Conservation (phyloP, 345 rosid genomes). For the Atalantia buxifolia region DNA sequence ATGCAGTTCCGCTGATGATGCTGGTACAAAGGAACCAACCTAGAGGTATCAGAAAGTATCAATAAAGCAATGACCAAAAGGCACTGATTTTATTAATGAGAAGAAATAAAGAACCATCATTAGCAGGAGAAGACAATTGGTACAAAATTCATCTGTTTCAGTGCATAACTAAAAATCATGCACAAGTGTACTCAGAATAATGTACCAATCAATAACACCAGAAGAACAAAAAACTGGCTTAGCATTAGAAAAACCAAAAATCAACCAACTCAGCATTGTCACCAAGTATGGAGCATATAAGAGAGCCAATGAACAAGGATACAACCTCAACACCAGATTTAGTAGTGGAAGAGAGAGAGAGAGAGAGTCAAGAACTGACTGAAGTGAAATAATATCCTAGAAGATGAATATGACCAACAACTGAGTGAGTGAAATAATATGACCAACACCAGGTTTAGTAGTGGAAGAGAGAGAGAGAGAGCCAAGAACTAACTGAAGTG, state of each 20-base stretch:
- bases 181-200: background rate
- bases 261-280: background rate
- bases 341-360: background rate
- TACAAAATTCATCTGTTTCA: background rate
- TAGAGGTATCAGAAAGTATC: slow-evolving; percentile 36
- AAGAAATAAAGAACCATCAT: background rate
- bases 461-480: no score
- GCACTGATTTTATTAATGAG: slow-evolving; percentile 2
- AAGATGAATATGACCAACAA: background rate
- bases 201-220: background rate
- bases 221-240: background rate
- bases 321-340: background rate
- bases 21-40: slow-evolving; percentile 99
- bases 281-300: background rate
- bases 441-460: no score
- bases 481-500: no score
- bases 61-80: slow-evolving; percentile 10
- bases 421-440: background rate
- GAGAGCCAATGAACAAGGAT: background rate
- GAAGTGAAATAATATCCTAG: background rate
- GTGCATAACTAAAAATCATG: background rate
- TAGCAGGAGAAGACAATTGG: background rate
- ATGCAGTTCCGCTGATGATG: slow-evolving; percentile 67
- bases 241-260: background rate
- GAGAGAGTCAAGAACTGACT: background rate